A percentile compares a stretch with the other conserved stretches of the same genome.
These are phyloP conservation scores for Populus hybrid DNA, from an alignment of 441 rosid genomes.

Conservation along the genomic window DNA sequence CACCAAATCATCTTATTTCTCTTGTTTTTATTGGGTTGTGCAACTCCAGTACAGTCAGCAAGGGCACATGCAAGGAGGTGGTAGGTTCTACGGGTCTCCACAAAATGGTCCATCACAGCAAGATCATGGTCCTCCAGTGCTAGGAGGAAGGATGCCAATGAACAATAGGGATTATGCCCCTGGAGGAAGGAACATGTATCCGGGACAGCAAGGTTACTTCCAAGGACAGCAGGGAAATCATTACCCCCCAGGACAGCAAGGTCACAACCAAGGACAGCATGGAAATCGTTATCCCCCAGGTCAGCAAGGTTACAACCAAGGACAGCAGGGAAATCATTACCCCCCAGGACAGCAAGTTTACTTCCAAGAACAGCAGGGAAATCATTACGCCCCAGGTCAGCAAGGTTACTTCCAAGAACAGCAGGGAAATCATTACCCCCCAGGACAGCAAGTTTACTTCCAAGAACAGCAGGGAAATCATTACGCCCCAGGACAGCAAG, in stretches of 20 bases:
- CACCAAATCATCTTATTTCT: too few species aligned
- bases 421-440: not conserved
- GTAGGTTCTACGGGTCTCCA: too few species aligned
- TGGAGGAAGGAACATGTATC: constrained; percentile 23
- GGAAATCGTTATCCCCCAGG: not conserved
- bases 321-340: too few species aligned
- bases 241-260: not conserved
- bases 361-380: constrained; percentile 26
- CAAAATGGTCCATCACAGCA: too few species aligned
- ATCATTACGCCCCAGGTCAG: constrained; percentile 5
- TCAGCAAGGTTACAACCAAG: too few species aligned
- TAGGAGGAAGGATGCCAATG: constrained; percentile 29
- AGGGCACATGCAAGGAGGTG: constrained; percentile 7
- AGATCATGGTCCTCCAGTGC: constrained; percentile 36
- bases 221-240: constrained; percentile 15
- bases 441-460: not conserved
- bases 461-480: not conserved
- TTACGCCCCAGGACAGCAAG: too few species aligned
- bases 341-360: too few species aligned
- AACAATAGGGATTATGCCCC: constrained; percentile 26
- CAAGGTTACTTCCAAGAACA: not conserved
- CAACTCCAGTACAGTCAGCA: constrained; percentile 8
- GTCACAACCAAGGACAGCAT: not conserved
- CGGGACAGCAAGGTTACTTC: constrained; percentile 16
- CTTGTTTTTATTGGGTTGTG: too few species aligned